Base-by-base conservation (phyloP, 441 rosid genomes). In the Populus trichocarpa region DNA sequence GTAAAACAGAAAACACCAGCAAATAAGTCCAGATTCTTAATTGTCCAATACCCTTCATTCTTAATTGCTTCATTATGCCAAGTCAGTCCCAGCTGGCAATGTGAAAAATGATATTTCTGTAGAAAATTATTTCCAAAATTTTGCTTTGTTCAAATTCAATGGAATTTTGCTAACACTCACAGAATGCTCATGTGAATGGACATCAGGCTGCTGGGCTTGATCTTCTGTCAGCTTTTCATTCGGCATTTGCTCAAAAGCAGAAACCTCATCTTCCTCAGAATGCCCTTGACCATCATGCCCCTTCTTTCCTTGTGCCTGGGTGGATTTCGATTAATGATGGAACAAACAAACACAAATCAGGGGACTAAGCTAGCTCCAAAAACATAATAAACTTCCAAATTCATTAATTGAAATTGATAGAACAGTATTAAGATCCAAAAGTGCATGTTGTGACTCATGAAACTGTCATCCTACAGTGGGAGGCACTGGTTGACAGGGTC, bases 231-330 rank as follows among this genome's bases (percentile, higher is more conserved):
- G 97, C 79, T 89, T 93, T 81, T 88, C 95, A 82, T 46, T 81
- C 5, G 79, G 78, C 67, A 83, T 89, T 77, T 90, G 93, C 88
- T 93, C 95, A 0, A 95, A 88, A 22, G 88, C 83, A 26, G 92
- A 90, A 75, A 88, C 86, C 83, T 90, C 97, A 75, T 93, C 94
- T 86, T 93, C 98, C 81, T 93, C 98, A 73, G 79, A 81, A 22
- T 87, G 84, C 74, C 88, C 94, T 83, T 89, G 96, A 73, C 84
- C 94, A 72, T 93, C 97, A 79, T 88, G 89, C 61, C 91, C 95
- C 81, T 91, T 96, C 86, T 83, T 96, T 32, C 88, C 93, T 75
- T 89, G 83, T 72, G 85, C 89, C 80, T 90, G 93, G 67, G 79
- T 84, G 65, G 91, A 83, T 82, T 96, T 92, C 76, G 88, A 78